Evolutionary conservation across 768 basidiomycete genomes (phyloP), one percentile per base, ranked within the genome.

Genomic region (Russula compacta): DNA sequence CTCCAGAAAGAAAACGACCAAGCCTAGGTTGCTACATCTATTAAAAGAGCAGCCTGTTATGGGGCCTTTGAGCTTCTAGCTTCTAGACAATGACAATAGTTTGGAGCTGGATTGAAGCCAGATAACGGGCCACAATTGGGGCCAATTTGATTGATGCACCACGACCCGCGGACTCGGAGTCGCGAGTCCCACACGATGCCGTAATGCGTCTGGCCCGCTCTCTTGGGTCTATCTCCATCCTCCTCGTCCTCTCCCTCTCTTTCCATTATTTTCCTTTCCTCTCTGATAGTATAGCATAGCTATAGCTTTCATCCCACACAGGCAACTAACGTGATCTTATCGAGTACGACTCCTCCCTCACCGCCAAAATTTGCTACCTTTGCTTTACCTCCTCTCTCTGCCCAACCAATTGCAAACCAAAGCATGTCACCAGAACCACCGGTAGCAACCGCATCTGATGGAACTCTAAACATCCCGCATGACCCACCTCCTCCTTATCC

Each of bases 401-500:
- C 0, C 50, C 43, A 60, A 17, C 39, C 33, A 36, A 38, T 15
- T 8, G 36, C 19, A 6, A 17, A 29, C 24, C 49, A 7, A 15
- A 2, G 35, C 49, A 62, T 62, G 61, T 62, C 61, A 42, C 61
- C 61, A 14, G 46, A 58, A 44, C 61, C 61, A 40, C 61, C 56
- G 9, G 40, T 43, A 6, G 12, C 38, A 36, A 36, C 58, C n/a
- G 3, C 32, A n/a, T 10, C 56, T 11, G 51, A 53, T 3, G 32
- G 17, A n/a, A 35, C 56, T 11, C 29, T 32, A 35, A 36, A 6
- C 12, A 46, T 63, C 2, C 67, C 70, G 6, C 59, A 71, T 10
- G 86, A 89, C 65, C 87, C 87, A 3, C 87, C 87, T 10, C 87
- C 87, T 0, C 87, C 87, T 2, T 89, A 89, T 70, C 86, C 85